phyloP scores from a whole-genome alignment of 2,329 filamentous ascomycete genomes.

The Penicillium janthinellum region DNA sequence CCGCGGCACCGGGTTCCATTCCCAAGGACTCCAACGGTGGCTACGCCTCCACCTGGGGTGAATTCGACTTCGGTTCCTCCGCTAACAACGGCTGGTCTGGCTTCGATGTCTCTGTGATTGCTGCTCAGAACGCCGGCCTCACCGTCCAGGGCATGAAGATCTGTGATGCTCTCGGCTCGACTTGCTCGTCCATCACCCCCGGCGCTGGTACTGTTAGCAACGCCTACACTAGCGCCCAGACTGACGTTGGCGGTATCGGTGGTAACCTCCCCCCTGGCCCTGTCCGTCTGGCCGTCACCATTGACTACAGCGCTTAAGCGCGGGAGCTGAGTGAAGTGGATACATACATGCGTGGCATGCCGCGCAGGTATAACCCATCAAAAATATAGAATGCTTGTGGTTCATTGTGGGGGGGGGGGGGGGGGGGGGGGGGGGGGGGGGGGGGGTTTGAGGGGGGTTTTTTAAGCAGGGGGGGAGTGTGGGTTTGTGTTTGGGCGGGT shows the following conservation, averaged over 20 bases:
- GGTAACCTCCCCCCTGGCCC: constrained; percentile 32
- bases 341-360: background rate
- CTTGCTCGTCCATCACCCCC: constrained; percentile 35
- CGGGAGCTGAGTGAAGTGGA: constrained; percentile 12
- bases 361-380: background rate
- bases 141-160: constrained; percentile 42
- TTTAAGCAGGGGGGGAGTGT: no score
- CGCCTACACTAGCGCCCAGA: constrained; percentile 35
- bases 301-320: constrained; percentile 23
- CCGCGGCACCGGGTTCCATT: constrained; percentile 27
- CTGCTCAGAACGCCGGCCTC: constrained; percentile 31
- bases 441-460: no score
- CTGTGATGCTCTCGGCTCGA: constrained; percentile 29
- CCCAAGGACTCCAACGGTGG: constrained; percentile 29
- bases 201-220: constrained; percentile 32
- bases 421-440: background rate
- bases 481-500: no score
- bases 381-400: constrained; percentile 1
- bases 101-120: constrained; percentile 38
- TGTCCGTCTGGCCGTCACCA: constrained; percentile 27
- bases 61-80: constrained; percentile 35
- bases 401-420: constrained; percentile 1
- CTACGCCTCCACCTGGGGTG: constrained; percentile 37
- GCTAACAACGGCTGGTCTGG: constrained; percentile 34
- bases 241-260: constrained; percentile 36